A percentile compares a stretch with the other conserved stretches of the same genome.
phyloP scores from a whole-genome alignment of 352 stramenopile genomes.

The Paralagenidium karlingii region DNA sequence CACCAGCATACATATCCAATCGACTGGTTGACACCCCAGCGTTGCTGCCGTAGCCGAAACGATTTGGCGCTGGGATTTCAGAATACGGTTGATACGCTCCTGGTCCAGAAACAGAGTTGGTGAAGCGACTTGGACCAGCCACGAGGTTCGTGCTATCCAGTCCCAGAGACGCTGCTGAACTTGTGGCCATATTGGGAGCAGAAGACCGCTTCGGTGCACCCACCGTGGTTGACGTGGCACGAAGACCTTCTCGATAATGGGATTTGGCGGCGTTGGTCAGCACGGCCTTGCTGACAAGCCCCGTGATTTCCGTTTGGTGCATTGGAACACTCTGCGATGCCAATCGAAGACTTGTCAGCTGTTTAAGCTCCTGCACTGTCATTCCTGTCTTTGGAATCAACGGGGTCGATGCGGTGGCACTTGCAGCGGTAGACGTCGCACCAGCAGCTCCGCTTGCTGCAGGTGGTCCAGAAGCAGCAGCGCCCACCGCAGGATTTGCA shows the following conservation, averaged over 20 bases:
- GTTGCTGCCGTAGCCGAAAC: no score
- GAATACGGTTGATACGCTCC: no score
- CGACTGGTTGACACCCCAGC: no score
- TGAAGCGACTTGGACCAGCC: no score
- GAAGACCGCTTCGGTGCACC: constrained; percentile 38
- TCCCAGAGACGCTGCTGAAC: no score
- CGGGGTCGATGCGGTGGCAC: constrained; percentile 10
- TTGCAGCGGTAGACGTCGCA: constrained; percentile 10
- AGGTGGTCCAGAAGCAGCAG: background rate
- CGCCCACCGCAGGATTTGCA: background rate
- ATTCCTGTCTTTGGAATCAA: constrained; percentile 68
- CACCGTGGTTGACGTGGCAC: constrained; percentile 35
- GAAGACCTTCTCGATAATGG: constrained; percentile 58
- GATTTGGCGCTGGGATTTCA: no score
- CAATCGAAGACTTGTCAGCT: constrained; percentile 65
- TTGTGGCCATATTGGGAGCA: no score
- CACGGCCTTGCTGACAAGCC: constrained; percentile 62
- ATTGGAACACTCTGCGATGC: constrained; percentile 50
- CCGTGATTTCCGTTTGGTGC: constrained; percentile 52
- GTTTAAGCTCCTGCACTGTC: constrained; percentile 79
- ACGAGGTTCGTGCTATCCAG: no score
- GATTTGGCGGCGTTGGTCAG: constrained; percentile 63
- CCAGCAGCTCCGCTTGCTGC: no score
- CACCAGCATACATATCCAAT: no score
- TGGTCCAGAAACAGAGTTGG: no score